A percentile compares a stretch with the other conserved stretches of the same genome.
Evolutionary conservation across 805 yeast genomes (phyloP).

Genomic region (Yarrowia keelungensis): DNA sequence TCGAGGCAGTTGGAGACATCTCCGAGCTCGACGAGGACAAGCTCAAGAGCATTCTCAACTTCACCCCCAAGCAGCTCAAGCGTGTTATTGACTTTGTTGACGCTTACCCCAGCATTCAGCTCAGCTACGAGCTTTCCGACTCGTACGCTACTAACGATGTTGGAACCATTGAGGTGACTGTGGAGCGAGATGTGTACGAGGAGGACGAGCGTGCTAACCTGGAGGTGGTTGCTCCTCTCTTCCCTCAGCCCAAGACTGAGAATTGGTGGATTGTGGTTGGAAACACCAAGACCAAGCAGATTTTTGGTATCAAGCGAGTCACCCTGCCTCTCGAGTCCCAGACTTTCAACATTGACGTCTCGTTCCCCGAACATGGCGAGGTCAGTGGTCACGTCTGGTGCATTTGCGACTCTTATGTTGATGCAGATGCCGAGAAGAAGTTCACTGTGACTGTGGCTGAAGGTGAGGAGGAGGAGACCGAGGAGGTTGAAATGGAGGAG

Average conservation of each 20-base stretch:
- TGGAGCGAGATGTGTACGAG: constrained; percentile 65
- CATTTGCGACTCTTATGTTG: constrained; percentile 89
- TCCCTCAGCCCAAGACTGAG: constrained; percentile 67
- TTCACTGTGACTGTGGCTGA: constrained; percentile 51
- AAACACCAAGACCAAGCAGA: constrained; percentile 61
- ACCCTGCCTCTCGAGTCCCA: constrained; percentile 61
- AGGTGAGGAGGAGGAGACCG: constrained; percentile 41
- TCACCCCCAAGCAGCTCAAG: constrained; percentile 45
- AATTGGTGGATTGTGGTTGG: constrained; percentile 93
- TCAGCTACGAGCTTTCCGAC: constrained; percentile 58
- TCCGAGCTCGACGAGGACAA: constrained; percentile 74
- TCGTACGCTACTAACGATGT: constrained; percentile 59
- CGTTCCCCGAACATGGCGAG: constrained; percentile 65
- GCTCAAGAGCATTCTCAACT: constrained; percentile 34
- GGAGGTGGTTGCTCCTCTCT: constrained; percentile 63
- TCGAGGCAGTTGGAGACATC: constrained; percentile 80
- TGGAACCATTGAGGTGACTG: constrained; percentile 52
- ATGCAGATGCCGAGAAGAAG: constrained; percentile 83
- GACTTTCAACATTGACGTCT: constrained; percentile 60
- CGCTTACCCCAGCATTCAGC: constrained; percentile 84
- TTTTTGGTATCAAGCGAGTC: constrained; percentile 76
- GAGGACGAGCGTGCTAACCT: constrained; percentile 67
- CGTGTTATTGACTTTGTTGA: constrained; percentile 88
- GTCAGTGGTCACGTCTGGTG: constrained; percentile 78
- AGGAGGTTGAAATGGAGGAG: constrained; percentile 44